Base-by-base conservation (phyloP, 2,329 filamentous ascomycete genomes). In the Parastagonospora nodorum region DNA sequence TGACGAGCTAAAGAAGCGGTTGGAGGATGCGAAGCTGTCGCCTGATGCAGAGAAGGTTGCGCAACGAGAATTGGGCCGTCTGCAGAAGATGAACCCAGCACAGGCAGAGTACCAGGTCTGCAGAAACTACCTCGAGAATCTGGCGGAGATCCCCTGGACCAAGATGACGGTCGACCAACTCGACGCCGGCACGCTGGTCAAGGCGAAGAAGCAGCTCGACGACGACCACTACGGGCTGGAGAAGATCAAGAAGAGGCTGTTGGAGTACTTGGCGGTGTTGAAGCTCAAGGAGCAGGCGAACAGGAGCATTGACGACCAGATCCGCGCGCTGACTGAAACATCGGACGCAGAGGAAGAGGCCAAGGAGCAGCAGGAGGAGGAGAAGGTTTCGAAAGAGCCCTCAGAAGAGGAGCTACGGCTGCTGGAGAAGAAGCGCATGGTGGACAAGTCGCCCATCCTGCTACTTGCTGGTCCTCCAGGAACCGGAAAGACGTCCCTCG, bases 81-180 rank as follows among this genome's bases (percentile, higher is more conserved):
- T 99, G 55, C 89, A 89, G 66, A 96, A 96, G 78, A 97, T 97
- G 90, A 92, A 91, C 66, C 92, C 94, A 0, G 90, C 90, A 43
- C 94, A 97, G 69, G 93, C 95, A 32, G 94, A 99, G 68, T 97
- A 97, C 68, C 90, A 94, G 56, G 93, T 99, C 10, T 91, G 89
- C 60, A 82, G 93, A 58, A 96, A 92, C 42, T 99, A 97, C 76
- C 81, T 99, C 10, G 94, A 99, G 75, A 97, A 92, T 10, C 77
- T 99, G 50, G 84, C 91, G 0, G 94, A 99, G 70, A 94, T 99
- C 42, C 94, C 94, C 0, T 99, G 94, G 94, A 85, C 88, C 2
- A 86, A 86, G 58, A 80, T 84, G 44, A 97, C 93, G 0, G 87
- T 94, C 54, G 93, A 97, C 67, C 86, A 91, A 29, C 83, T 99